Evolutionary conservation across 2,329 filamentous ascomycete species (phyloP).

Genomic region (Penicillium fuscoglaucum): DNA sequence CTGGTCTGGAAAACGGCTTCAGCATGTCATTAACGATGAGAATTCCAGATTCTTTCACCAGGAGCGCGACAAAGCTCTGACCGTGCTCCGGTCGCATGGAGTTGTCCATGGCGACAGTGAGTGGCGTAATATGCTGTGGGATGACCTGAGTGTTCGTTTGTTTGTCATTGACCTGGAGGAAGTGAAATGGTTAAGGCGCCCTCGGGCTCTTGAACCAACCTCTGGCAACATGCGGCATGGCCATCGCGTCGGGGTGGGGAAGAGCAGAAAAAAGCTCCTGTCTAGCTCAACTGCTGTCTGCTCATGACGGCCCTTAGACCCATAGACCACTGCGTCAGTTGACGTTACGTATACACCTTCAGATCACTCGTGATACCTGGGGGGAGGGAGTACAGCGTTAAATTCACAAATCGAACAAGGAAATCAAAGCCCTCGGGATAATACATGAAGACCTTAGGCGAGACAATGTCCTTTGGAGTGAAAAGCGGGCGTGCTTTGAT

Average conservation of each 20-base stretch:
- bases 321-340: too few species aligned
- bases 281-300: too few species aligned
- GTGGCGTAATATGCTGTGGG: constrained; percentile 32
- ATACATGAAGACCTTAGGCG: too few species aligned
- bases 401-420: too few species aligned
- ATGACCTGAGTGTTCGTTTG: constrained; percentile 17
- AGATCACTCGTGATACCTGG: too few species aligned
- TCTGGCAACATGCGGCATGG: constrained; percentile 15
- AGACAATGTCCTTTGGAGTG: too few species aligned
- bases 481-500: too few species aligned
- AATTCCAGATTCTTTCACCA: constrained; percentile 9
- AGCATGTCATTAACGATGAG: constrained; percentile 5
- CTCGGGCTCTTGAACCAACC: constrained; percentile 16
- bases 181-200: constrained; percentile 21
- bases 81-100: constrained; percentile 17
- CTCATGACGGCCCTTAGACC: too few species aligned
- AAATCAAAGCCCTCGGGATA: too few species aligned
- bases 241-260: background rate
- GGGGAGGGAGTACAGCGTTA: too few species aligned
- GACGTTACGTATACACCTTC: too few species aligned
- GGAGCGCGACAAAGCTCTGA: constrained; percentile 20
- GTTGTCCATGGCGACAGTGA: constrained; percentile 23
- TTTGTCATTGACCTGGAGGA: constrained; percentile 31
- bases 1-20: constrained; percentile 16
- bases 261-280: too few species aligned